These are phyloP conservation scores for Trichoderma gracile DNA, from an alignment of 2,329 filamentous ascomycete species.

Conservation along the genomic window DNA sequence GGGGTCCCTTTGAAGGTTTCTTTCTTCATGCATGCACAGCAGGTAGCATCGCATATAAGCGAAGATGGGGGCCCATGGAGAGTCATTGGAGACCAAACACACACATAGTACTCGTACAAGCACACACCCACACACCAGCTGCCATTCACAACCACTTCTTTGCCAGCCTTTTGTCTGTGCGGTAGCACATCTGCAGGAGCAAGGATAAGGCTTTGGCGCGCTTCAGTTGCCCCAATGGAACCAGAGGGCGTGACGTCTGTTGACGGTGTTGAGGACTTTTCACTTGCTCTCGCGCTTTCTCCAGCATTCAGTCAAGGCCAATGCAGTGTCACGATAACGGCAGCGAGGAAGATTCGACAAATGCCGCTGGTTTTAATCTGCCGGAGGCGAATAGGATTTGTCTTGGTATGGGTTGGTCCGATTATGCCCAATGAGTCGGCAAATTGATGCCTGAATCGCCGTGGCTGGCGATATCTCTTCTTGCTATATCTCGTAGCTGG, in stretches of 20 bases:
- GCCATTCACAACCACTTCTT: background rate
- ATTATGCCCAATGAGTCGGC: background rate
- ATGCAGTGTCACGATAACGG: conserved; percentile 2
- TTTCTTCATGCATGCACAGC: background rate
- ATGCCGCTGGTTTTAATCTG: background rate
- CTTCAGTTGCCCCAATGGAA: background rate
- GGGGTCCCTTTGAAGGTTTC: background rate
- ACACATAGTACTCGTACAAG: no score
- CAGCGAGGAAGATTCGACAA: background rate
- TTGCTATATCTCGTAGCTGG: background rate
- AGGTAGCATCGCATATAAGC: background rate
- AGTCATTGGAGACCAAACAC: no score
- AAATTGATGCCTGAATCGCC: background rate
- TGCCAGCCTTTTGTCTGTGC: background rate
- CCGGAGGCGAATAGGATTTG: background rate
- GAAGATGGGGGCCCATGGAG: background rate
- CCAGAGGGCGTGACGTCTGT: background rate
- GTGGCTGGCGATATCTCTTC: background rate
- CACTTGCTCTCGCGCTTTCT: background rate
- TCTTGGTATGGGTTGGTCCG: background rate
- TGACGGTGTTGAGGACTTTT: background rate
- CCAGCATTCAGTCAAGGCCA: background rate
- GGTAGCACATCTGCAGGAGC: background rate
- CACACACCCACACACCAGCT: background rate
- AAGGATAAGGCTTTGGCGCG: background rate